A percentile compares a stretch with the other conserved stretches of the same genome.
Evolutionary conservation across 2,329 filamentous ascomycete genomes (phyloP).

Genomic region (Colletotrichum godetiae): DNA sequence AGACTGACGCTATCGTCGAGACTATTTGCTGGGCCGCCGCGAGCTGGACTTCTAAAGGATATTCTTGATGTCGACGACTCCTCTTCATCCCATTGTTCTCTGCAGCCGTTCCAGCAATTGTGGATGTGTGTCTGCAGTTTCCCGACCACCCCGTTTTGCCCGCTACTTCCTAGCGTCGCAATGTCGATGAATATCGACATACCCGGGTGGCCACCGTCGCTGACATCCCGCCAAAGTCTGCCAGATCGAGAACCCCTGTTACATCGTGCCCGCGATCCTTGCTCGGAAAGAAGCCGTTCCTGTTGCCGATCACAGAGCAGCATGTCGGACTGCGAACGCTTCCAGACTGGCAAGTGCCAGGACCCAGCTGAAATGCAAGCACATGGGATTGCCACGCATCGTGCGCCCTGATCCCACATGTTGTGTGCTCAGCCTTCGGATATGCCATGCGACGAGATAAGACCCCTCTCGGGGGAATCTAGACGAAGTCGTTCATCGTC

Average conservation of each 20-base stretch:
- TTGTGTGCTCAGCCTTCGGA: background rate
- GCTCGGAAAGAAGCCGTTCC: background rate
- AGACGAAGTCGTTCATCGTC: background rate
- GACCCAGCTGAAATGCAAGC: conserved; percentile 4
- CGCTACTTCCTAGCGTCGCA: background rate
- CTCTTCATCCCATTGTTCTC: background rate
- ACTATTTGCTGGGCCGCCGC: conserved; percentile 23
- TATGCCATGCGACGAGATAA: background rate
- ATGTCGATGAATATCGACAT: background rate
- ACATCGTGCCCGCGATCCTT: background rate
- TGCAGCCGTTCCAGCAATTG: background rate
- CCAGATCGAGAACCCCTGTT: background rate
- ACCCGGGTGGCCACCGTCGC: background rate
- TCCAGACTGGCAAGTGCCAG: background rate
- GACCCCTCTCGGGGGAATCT: background rate
- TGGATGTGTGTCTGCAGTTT: background rate
- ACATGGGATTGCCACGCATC: conserved; percentile 7
- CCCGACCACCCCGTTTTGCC: background rate
- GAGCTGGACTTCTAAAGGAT: background rate
- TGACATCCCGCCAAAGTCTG: background rate
- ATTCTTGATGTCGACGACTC: background rate
- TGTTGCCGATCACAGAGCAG: background rate
- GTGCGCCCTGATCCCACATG: background rate
- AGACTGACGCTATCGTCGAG: conserved; percentile 10
- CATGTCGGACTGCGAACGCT: background rate